These are phyloP conservation scores for Cordyceps cicadae DNA, from an alignment of 2,329 filamentous ascomycete species.

Conservation along the genomic window DNA sequence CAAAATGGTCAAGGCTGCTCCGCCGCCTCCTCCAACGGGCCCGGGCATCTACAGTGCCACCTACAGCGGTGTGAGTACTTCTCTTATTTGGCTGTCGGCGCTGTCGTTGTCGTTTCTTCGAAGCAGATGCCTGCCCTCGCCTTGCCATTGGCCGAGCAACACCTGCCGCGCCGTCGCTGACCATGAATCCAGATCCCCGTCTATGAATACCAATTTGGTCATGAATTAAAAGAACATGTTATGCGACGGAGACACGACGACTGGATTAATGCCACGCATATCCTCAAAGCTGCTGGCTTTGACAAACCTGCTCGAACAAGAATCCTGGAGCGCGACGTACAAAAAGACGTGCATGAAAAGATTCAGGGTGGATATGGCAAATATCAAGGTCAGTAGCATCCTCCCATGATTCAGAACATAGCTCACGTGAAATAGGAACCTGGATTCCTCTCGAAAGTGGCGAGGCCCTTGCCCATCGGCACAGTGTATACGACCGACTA, in stretches of 20 bases:
- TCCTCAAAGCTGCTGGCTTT: constrained; percentile 91
- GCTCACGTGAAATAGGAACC: constrained; percentile 52
- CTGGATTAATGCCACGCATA: constrained; percentile 99
- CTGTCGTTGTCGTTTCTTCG: not conserved
- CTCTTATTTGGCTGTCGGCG: constrained; percentile 4
- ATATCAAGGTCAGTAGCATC: constrained; percentile 65
- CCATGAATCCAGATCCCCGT: constrained; percentile 65
- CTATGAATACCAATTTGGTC: constrained; percentile 82
- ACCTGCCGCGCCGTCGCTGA: constrained; percentile 3
- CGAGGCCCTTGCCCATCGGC: constrained; percentile 73
- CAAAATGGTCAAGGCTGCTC: constrained; percentile 40
- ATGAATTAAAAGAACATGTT: constrained; percentile 74
- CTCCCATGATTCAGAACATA: not conserved
- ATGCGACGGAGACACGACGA: constrained; percentile 91
- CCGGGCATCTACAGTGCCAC: constrained; percentile 59
- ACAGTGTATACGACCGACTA: constrained; percentile 77
- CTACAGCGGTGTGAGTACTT: constrained; percentile 57
- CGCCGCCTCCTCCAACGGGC: constrained; percentile 21
- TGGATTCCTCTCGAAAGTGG: constrained; percentile 89
- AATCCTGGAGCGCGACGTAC: constrained; percentile 92
- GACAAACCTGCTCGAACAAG: constrained; percentile 93
- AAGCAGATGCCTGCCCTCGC: not conserved
- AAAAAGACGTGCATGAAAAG: constrained; percentile 94
- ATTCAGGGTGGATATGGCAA: constrained; percentile 98
- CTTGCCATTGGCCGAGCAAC: not conserved